Percentiles rank a stretch among this genome's conserved stretches.
Conservation (phyloP, 2,329 filamentous ascomycete species). For the Sporothrix inflata region DNA sequence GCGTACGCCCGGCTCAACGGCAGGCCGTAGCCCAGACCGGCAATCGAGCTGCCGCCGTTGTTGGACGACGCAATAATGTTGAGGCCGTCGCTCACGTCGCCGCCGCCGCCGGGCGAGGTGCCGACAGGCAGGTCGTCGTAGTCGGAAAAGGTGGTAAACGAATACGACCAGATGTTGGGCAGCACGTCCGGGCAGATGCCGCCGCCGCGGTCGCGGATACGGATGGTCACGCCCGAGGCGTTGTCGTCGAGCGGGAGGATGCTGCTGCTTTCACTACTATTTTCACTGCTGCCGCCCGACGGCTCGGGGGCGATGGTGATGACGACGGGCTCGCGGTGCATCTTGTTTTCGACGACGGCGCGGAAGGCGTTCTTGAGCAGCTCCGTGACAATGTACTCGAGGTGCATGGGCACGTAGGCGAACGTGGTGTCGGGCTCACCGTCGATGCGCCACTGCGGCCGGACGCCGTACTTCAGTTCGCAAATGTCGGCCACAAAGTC, state of each 20-base stretch:
- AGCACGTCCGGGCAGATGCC: slow-evolving; percentile 85
- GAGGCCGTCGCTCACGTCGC: slow-evolving; percentile 67
- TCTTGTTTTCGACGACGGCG: slow-evolving; percentile 84
- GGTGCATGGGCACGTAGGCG: slow-evolving; percentile 90
- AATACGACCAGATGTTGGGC: slow-evolving; percentile 93
- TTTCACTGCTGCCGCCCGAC: slow-evolving; percentile 35
- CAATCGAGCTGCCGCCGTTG: slow-evolving; percentile 79
- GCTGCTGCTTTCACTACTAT: slow-evolving; percentile 34
- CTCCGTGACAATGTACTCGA: slow-evolving; percentile 97
- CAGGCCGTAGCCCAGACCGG: slow-evolving; percentile 89
- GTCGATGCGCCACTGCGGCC: slow-evolving; percentile 78
- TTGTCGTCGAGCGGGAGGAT: slow-evolving; percentile 65
- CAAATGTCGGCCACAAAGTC: slow-evolving; percentile 94
- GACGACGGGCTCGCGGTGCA: slow-evolving; percentile 78
- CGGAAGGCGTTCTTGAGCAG: slow-evolving; percentile 96
- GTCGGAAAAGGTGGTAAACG: slow-evolving; percentile 91
- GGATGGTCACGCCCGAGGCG: slow-evolving; percentile 86
- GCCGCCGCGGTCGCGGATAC: slow-evolving; percentile 92
- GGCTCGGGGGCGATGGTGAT: slow-evolving; percentile 84
- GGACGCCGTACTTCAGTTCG: slow-evolving; percentile 90
- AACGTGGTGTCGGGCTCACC: slow-evolving; percentile 88
- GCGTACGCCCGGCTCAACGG: slow-evolving; percentile 91
- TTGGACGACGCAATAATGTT: slow-evolving; percentile 74
- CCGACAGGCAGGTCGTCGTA: slow-evolving; percentile 53
- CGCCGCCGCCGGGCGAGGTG: slow-evolving; percentile 68